Base-by-base conservation (phyloP, 768 basidiomycete species). In the Coprinopsis sp. region DNA sequence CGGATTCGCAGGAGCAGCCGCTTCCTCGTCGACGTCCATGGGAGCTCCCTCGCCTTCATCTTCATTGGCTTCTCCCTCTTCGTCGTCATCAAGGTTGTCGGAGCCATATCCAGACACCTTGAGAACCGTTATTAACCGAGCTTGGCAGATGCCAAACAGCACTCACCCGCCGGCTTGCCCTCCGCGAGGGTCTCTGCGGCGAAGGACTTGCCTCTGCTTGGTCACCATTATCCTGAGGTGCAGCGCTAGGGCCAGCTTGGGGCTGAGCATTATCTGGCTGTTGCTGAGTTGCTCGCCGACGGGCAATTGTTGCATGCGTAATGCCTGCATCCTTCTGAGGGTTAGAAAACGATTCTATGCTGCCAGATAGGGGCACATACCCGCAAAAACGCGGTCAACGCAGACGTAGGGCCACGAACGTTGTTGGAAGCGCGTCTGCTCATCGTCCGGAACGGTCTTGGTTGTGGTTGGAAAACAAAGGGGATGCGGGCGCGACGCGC, bases 331-430 rank as follows among this genome's bases (percentile, higher is more conserved):
- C 70, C 76, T 78, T n/a, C n/a, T n/a, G n/a, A n/a, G n/a, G n/a
- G n/a, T 47, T 29, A 37, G 28, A 37, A 42, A 40, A 33, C 14
- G 14, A 19, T 11, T 2, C 6, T 37, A 19, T 53, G 1, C 28
- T 50, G 28, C 13, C 14, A 48, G 38, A 29, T 13, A 4, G 14
- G 3, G n/a, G 30, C 21, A 63, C 69, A 23, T 49, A 87, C 90
- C 56, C 77, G 77, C 27, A 92, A 67, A 54, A 86, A 92, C 52
- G 89, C 87, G 28, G 90, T 91, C 11, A 92, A 65, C 0, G 90
- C 90, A 18, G 87, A 91, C 0, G 85, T 80, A 2, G 91, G 90
- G 0, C 91, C 90, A 11, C 84, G 78, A 33, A 91, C 80, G 49
- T 86, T 86, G 58, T 74, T 74, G 41, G n/a, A n/a, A n/a, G n/a